Evolutionary conservation across 768 basidiomycete genomes (phyloP).

Genomic region (Porphyrellus cyaneotinctus): DNA sequence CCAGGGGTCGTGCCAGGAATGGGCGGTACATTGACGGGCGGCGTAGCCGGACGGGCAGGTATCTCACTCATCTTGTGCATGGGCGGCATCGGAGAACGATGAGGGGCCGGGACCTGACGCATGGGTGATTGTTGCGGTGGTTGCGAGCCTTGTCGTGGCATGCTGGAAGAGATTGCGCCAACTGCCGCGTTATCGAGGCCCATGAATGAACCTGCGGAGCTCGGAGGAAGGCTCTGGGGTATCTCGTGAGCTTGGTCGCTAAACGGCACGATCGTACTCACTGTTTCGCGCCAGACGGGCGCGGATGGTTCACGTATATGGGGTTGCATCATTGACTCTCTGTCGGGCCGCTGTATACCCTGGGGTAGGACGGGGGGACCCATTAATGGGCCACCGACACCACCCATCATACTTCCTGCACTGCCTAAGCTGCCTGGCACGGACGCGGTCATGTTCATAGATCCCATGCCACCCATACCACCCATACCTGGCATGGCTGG

Average conservation of each 20-base stretch:
- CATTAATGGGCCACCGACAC: constrained; percentile 34
- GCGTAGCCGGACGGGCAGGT: constrained; percentile 7
- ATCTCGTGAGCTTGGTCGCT: background rate
- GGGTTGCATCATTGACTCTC: constrained; percentile 25
- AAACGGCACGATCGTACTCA: constrained; percentile 6
- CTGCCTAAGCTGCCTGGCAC: constrained; percentile 18
- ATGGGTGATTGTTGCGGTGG: constrained; percentile 28
- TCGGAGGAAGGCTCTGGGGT: constrained; percentile 25
- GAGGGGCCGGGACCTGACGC: constrained; percentile 16
- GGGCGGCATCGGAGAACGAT: constrained; percentile 21
- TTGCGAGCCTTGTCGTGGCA: constrained; percentile 22
- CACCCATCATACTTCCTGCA: constrained; percentile 26
- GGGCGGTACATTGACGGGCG: constrained; percentile 18
- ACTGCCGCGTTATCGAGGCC: constrained; percentile 16
- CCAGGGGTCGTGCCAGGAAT: constrained; percentile 27
- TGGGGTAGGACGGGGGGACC: constrained; percentile 36
- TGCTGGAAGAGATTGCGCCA: constrained; percentile 5
- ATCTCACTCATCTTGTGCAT: constrained; percentile 22
- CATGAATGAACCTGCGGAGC: constrained; percentile 20
- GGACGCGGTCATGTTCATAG: constrained; percentile 19
- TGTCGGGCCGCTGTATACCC: constrained; percentile 20
- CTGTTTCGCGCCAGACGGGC: constrained; percentile 25
- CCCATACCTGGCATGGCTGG: constrained; percentile 13
- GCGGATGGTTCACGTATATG: constrained; percentile 24
- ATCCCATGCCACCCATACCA: constrained; percentile 16